Evolutionary conservation across 345 rosid species (phyloP).

Genomic region (Durio zibethinus): DNA sequence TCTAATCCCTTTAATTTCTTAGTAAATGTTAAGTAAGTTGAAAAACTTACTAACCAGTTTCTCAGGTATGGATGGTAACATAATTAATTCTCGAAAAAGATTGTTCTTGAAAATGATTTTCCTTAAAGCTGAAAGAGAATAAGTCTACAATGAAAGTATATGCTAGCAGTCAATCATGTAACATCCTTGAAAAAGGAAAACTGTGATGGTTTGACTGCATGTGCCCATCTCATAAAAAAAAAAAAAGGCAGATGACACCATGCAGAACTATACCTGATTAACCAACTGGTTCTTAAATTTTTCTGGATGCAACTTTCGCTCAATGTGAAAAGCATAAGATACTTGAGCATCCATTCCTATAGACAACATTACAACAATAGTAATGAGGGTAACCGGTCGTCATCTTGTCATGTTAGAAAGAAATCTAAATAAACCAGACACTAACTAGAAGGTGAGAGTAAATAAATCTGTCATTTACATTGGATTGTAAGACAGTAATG

Average conservation of each 20-base stretch:
- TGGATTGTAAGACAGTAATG: slow-evolving; percentile 4
- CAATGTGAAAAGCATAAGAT: slow-evolving; percentile 84
- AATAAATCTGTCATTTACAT: not conserved
- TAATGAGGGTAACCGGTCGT: not conserved
- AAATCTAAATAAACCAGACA: not conserved
- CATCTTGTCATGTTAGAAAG: not conserved
- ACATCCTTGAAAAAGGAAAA: not conserved
- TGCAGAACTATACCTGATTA: slow-evolving; percentile 67
- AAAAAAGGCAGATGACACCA: not conserved
- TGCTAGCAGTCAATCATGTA: not conserved
- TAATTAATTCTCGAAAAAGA: not conserved
- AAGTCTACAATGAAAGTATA: not conserved
- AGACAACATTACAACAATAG: slow-evolving; percentile 10
- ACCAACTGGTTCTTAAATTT: slow-evolving; percentile 80
- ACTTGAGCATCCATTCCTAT: slow-evolving; percentile 98
- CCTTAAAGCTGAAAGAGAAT: not conserved
- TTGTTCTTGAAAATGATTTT: not conserved
- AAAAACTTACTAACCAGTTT: not conserved
- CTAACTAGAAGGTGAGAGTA: not conserved
- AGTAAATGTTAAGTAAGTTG: not conserved
- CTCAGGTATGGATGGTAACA: not conserved
- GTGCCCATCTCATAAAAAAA: not conserved
- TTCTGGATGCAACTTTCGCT: slow-evolving; percentile 82
- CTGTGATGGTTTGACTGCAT: not conserved
- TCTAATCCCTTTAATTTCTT: not conserved